Conservation (phyloP, 371 early-diverging fungal species). For the Choanephora cucurbitarum region DNA sequence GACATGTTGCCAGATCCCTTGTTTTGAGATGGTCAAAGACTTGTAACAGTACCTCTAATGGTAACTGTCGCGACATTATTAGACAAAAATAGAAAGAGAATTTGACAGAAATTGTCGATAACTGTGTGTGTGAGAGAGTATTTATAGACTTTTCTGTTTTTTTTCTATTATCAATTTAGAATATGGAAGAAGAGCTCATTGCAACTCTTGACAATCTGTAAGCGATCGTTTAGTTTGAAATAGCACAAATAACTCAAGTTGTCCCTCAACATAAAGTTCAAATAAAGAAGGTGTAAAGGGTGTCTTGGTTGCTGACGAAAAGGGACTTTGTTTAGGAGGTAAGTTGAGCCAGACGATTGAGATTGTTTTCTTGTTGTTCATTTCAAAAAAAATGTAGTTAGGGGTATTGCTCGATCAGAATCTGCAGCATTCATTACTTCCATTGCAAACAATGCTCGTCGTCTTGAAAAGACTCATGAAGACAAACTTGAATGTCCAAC, state of each 20-base stretch:
- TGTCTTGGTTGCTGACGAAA: conserved; percentile 49
- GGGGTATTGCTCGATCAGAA: conserved; percentile 45
- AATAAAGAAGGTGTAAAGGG: conserved; percentile 49
- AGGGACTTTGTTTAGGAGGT: conserved; percentile 51
- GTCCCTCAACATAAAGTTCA: conserved; percentile 17
- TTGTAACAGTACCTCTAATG: too few species aligned
- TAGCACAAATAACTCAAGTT: too few species aligned
- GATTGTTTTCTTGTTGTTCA: too few species aligned
- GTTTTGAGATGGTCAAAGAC: too few species aligned
- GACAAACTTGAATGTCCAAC: conserved; percentile 46
- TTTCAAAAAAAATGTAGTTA: conserved; percentile 22
- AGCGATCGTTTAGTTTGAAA: conserved; percentile 62
- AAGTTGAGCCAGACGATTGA: too few species aligned
- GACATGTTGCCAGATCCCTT: too few species aligned
- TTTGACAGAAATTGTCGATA: too few species aligned
- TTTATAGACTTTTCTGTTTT: background rate
- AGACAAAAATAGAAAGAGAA: too few species aligned
- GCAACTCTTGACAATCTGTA: background rate
- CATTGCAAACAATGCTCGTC: conserved; percentile 39
- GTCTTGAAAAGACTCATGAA: conserved; percentile 30
- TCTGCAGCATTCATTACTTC: conserved; percentile 44
- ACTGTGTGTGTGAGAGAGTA: too few species aligned
- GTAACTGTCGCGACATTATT: too few species aligned
- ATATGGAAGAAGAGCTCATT: background rate
- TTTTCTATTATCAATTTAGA: conserved; percentile 2